Percentiles rank a stretch among this genome's conserved stretches.
Conservation (phyloP, 768 basidiomycete genomes). For the Flagelloscypha sp. region DNA sequence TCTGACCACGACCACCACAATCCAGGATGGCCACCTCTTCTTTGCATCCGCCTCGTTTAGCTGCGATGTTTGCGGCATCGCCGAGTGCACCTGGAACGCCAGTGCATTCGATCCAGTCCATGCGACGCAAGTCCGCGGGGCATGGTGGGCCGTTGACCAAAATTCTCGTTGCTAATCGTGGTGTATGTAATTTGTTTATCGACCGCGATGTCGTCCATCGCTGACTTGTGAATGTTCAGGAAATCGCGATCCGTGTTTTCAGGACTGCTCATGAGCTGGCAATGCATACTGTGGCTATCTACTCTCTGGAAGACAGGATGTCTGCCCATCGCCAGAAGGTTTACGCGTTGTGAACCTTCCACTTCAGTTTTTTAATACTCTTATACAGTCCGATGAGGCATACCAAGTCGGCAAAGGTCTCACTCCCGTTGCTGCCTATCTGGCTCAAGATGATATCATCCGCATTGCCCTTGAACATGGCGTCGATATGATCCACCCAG, state of each 20-base stretch:
- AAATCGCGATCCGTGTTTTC: conserved; percentile 99
- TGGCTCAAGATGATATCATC: conserved; percentile 97
- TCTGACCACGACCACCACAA: not conserved
- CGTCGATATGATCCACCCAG: conserved; percentile 99
- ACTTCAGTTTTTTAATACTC: too few species aligned
- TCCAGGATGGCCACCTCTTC: conserved; percentile 18
- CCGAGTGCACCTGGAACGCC: conserved; percentile 80
- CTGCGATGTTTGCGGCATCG: conserved; percentile 61
- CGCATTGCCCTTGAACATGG: conserved; percentile 94
- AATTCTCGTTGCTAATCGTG: conserved; percentile 87
- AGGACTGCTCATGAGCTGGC: conserved; percentile 96
- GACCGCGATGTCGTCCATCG: conserved; percentile 2
- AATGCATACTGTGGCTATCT: conserved; percentile 99
- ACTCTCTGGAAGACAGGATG: conserved; percentile 93
- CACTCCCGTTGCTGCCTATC: conserved; percentile 94
- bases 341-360: conserved; percentile 5
- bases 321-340: conserved; percentile 98
- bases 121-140: conserved; percentile 87
- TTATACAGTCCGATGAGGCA: conserved; percentile 92
- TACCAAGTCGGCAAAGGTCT: conserved; percentile 97
- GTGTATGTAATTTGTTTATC: conserved; percentile 42
- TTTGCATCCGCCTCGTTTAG: conserved; percentile 67
- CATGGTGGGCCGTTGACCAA: conserved; percentile 85
- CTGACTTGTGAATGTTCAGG: conserved; percentile 37
- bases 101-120: conserved; percentile 84